Percentiles rank a stretch among this genome's conserved stretches.
phyloP scores from a whole-genome alignment of 257 asterid species.

The Ehretia macrophylla region DNA sequence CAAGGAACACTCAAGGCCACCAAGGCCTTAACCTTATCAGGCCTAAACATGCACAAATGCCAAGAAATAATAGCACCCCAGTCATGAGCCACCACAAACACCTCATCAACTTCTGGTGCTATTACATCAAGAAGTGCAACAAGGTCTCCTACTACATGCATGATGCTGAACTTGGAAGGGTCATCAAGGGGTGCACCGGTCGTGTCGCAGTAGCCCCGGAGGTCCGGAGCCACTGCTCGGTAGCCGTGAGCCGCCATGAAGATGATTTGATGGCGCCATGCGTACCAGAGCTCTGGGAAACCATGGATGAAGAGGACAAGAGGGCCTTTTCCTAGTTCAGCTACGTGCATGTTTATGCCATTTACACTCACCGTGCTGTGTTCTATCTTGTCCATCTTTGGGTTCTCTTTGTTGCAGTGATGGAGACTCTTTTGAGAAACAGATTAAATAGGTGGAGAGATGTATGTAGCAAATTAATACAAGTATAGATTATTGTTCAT shows the following conservation, averaged over 20 bases:
- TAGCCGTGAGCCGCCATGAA: slow-evolving; percentile 68
- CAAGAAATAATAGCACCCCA: slow-evolving; percentile 77
- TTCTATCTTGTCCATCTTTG: slow-evolving; percentile 49
- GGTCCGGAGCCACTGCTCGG: slow-evolving; percentile 66
- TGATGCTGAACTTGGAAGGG: slow-evolving; percentile 43
- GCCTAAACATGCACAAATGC: slow-evolving; percentile 59
- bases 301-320: slow-evolving; percentile 74
- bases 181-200: slow-evolving; percentile 58
- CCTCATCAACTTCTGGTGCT: slow-evolving; percentile 39
- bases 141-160: slow-evolving; percentile 70
- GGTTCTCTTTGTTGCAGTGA: background rate
- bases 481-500: too few species aligned
- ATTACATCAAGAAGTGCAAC: slow-evolving; percentile 49
- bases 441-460: too few species aligned
- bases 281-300: slow-evolving; percentile 87
- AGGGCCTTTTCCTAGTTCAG: slow-evolving; percentile 74
- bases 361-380: slow-evolving; percentile 45
- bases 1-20: slow-evolving; percentile 53
- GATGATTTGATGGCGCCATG: slow-evolving; percentile 84
- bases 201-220: slow-evolving; percentile 78
- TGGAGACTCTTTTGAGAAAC: background rate
- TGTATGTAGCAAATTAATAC: too few species aligned
- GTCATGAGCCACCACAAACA: slow-evolving; percentile 84
- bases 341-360: slow-evolving; percentile 67
- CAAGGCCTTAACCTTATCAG: too few species aligned